A percentile compares a stretch with the other conserved stretches of the same genome.
Conservation (phyloP, 179 eudicot genomes). For the Vitellaria paradoxa region DNA sequence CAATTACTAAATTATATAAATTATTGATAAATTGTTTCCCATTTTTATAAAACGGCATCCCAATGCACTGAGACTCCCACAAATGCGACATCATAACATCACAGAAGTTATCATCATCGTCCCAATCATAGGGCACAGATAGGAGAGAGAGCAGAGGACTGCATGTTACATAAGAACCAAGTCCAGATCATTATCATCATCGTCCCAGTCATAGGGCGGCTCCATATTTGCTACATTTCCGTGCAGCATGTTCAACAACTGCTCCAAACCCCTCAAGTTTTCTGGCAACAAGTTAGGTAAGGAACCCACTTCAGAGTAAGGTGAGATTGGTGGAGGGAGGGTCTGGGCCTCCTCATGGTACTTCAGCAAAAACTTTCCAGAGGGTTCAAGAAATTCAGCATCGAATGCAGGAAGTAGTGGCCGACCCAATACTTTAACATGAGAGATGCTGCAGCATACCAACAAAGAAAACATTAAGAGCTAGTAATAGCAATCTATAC, state of each 20-base stretch:
- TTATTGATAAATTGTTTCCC: no score
- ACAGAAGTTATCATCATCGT: not conserved
- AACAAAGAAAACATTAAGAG: not conserved
- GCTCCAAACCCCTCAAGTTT: constrained; percentile 41
- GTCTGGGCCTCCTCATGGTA: constrained; percentile 39
- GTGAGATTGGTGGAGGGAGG: constrained; percentile 15
- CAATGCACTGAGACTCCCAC: no score
- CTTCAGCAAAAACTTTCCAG: constrained; percentile 45
- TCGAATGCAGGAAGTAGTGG: constrained; percentile 61
- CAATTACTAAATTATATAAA: no score
- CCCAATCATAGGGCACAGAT: no score
- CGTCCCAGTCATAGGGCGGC: constrained; percentile 29
- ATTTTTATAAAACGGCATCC: no score
- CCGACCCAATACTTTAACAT: constrained; percentile 61
- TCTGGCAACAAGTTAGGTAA: constrained; percentile 34
- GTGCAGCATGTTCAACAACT: constrained; percentile 40
- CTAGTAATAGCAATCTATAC: not conserved
- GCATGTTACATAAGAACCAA: constrained; percentile 1
- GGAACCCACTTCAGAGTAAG: not conserved
- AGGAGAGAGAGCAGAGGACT: not conserved
- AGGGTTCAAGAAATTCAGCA: constrained; percentile 41
- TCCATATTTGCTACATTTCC: constrained; percentile 37
- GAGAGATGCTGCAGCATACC: constrained; percentile 48
- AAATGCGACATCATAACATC: not conserved
- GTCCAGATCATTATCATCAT: constrained; percentile 25